Evolutionary conservation across 352 stramenopile species (phyloP), one percentile per base, ranked within the genome.

Genomic region (Pelagophyceae sp.): DNA sequence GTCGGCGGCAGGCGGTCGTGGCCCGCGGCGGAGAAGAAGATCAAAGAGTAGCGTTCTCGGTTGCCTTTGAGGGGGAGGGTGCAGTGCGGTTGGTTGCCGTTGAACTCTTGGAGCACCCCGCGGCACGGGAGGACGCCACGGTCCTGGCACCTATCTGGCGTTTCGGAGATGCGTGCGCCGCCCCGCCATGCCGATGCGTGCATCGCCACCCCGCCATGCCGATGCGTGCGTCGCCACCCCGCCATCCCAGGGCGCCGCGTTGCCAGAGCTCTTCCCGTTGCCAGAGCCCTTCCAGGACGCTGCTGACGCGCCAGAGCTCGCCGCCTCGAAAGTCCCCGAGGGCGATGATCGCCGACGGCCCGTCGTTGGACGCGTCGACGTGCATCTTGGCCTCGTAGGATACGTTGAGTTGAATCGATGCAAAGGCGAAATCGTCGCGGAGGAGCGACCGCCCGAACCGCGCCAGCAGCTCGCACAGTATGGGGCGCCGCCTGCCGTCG

Each of bases 51-150:
- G 31, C 63, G 63, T 27, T 38, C 35, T n/a, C n/a, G n/a, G n/a
- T n/a, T n/a, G 31, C 63, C 63, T 15, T 38, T 50, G n/a, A 72
- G 40, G 1, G 63, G 63, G 19, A 72, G 63, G 29, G 63, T 72
- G 63, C 63, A 72, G 63, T 72, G 63, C 1, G 63, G 63, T 32
- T 38, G 29, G 63, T 72, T 72, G 31, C 63, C 63, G 63, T 72
- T 45, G 63, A 72, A 72, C 5, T 33, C 5, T n/a, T 33, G 20
- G 23, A 72, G 3, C 35, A 45, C 35, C 11, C 35, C 35, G 5
- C n/a, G 37, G 35, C 63, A 50, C 2, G 63, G 31, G 31, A 72
- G 29, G 5, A 65, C 58, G 29, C 58, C 58, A n/a, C 58, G 58
- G 29, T 65, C 58, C 17, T n/a, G 6, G n/a, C n/a, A n/a, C n/a